Evolutionary conservation across 805 yeast species (phyloP), one percentile per base, ranked within the genome.

Genomic region (Yamadazyma ubonensis): DNA sequence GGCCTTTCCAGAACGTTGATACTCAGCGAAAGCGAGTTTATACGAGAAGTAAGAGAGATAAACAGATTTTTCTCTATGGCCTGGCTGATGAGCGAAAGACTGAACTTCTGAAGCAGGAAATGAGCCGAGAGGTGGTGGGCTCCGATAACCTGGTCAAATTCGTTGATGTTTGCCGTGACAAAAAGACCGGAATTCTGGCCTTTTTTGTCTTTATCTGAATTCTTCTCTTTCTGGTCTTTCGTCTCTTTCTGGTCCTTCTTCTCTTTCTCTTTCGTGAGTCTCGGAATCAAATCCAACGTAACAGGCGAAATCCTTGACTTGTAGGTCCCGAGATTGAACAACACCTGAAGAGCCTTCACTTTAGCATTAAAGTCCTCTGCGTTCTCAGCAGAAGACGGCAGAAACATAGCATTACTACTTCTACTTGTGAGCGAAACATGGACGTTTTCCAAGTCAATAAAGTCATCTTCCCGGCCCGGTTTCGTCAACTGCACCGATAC

Each of bases 401-500:
- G 42, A 25, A 47, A 44, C 17, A 25, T 26, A 6, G 48, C 40
- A 22, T 42, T 41, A 3, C 30, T 21, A 17, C 28, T 23, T 22
- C 42, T 33, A 19, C 37, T 32, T 6, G 36, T 32, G 22, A 36
- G 36, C 3, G 42, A 36, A 15, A 40, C 1, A 14, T 38, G 20
- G 20, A 47, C 15, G 21, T 46, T 48, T 16, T 44, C 39, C 10
- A 57, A 16, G 3, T 41, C 42, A 7, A 57, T 15, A 15, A 40
- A 51, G 32, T 59, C 64, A 5, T 27, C 14, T 4, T 18, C 18
- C 4, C 12, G 3, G 15, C 28, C 27, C n/a, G 26, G 9, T 7
- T 31, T 36, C 9, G 32, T 20, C 12, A 42, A 15, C 10, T 16
- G 32, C 14, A 38, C 15, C 11, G 21, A 9, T 16, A 38, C 6